Evolutionary conservation across 2,329 filamentous ascomycete genomes (phyloP), one percentile per base, ranked within the genome.

Genomic region (Calonectria naviculata): DNA sequence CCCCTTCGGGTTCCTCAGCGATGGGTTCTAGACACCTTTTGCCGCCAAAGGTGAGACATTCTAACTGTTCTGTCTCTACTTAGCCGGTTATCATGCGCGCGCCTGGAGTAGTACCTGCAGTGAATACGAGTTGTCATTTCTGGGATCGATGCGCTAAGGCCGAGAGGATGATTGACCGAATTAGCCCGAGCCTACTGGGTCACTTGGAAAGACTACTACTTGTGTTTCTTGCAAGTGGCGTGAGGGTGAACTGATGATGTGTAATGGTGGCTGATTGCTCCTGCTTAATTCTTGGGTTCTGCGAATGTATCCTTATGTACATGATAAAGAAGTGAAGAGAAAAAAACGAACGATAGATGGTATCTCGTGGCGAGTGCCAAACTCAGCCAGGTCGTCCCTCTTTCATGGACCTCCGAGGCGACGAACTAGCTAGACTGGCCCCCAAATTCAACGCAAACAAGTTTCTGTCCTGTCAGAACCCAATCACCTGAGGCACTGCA

Each of bases 101-200:
- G 52, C 36, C 52, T 58, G 26, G 31, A 58, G 52, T 26, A 56
- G 52, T 41, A 58, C 52, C 52, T 58, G 52, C 52, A 58, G 52
- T 38, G n/a, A 58, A 58, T 58, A 58, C 52, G 52, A 58, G 52
- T 58, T 38, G 52, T 58, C 52, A 38, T 58, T 58, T 58, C 31
- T 58, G 52, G 31, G 24, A 6, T 19, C 52, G 52, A 58, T 58
- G 52, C 52, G 31, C 52, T 58, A 58, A 58, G 52, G 21, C 15
- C 17, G 31, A 8, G 52, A 24, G n/a, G 3, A 38, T 26, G 52
- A 38, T 58, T 21, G 26, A 38, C 34, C 26, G 52, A 36, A 36
- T 38, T 58, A 19, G 34, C 6, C 6, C 34, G 34, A 26, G 31
- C 6, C 24, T 15, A 24, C 17, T 24, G 21, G 21, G 29, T 7